Evolutionary conservation across 495 filamentous ascomycete genomes (phyloP), one percentile per base, ranked within the genome.

Genomic region (Penicillium bovifimosum): DNA sequence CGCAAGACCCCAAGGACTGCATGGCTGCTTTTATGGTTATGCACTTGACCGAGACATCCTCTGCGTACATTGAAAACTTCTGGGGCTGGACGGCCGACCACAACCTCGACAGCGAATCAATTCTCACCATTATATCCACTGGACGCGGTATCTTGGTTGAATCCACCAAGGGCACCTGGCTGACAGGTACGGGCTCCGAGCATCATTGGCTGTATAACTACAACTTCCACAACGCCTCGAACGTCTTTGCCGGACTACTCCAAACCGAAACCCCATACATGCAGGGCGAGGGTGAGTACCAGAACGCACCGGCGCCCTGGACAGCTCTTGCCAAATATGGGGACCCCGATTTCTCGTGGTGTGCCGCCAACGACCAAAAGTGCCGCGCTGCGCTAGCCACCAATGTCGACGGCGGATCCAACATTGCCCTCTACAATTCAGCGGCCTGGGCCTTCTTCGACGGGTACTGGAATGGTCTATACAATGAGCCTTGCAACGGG

Each of bases 71-170:
- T 41, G 81, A 84, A 50, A 78, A 80, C 53, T 73, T 84, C 61
- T 84, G 82, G 80, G 76, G 74, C 16, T 84, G 80, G 81, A 80
- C 76, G n/a, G 77, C 79, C 0, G 80, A 82, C 59, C 80, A 81
- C 51, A 68, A 72, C 43, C 69, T 82, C 0, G 77, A 82, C 54
- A 64, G 66, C 35, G 28, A 54, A 3, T 61, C 61, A 0, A 20
- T 56, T 6, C 42, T 65, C 10, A 69, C 63, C 4, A 73, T 67
- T 50, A 75, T 82, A 50, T 72, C 75, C 13, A 75, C 72, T 1
- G 79, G 75, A 13, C 72, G 79, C 5, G 79, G 80, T 10, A 61
- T 74, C 5, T 64, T 81, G 6, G 61, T 81, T 27, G 76, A 80
- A 61, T 62, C 73, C 1, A 76, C 65, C 41, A 57, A 62, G 29